A percentile compares a stretch with the other conserved stretches of the same genome.
These are phyloP conservation scores for Candida orba DNA, from an alignment of 805 yeast genomes.

Conservation along the genomic window DNA sequence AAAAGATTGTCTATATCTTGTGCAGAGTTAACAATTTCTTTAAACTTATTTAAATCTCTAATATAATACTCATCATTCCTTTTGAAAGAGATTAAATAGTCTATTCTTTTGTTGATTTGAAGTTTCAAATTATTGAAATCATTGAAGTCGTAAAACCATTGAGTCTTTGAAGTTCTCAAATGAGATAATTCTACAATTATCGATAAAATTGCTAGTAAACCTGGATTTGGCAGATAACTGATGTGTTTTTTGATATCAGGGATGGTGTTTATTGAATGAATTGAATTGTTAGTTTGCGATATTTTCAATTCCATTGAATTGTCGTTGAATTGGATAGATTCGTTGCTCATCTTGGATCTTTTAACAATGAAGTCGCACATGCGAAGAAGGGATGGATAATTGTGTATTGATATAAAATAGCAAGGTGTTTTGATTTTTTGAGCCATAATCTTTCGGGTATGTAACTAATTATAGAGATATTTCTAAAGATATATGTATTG, in stretches of 20 bases:
- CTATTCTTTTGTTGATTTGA: not conserved
- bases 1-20: not conserved
- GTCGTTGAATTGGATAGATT: too few species aligned
- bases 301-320: too few species aligned
- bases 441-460: too few species aligned
- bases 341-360: too few species aligned
- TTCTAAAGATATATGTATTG: too few species aligned
- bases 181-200: not conserved
- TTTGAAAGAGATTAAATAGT: not conserved
- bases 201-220: not conserved
- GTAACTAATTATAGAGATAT: too few species aligned
- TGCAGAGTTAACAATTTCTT: not conserved
- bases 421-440: too few species aligned
- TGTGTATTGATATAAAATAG: too few species aligned
- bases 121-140: not conserved
- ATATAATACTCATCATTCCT: not conserved
- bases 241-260: not conserved
- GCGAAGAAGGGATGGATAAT: too few species aligned
- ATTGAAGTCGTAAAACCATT: constrained; percentile 6
- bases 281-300: too few species aligned
- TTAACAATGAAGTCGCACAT: too few species aligned
- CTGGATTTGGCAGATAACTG: not conserved
- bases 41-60: not conserved
- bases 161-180: not conserved
- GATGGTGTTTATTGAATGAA: too few species aligned